A percentile compares a stretch with the other conserved stretches of the same genome.
These are phyloP conservation scores for Nymphaea colorata DNA, from an alignment of 164 flowering plant genomes.

Conservation along the genomic window DNA sequence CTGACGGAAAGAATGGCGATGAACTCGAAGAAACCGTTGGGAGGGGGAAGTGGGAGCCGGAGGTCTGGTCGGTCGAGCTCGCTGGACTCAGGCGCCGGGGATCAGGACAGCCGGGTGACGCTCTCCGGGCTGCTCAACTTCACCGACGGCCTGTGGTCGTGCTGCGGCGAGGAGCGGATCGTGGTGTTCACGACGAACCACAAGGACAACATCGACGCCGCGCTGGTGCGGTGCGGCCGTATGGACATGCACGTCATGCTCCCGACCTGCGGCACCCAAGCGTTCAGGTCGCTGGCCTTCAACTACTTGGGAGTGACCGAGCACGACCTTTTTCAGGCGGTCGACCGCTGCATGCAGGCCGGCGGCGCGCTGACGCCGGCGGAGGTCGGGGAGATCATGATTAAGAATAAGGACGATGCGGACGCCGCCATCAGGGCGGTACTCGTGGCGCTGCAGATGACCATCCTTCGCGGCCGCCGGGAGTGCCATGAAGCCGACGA, in stretches of 20 bases:
- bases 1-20: constrained; percentile 3
- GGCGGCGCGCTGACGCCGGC: constrained; percentile 52
- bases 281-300: constrained; percentile 28
- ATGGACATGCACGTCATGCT: constrained; percentile 58
- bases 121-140: constrained; percentile 52
- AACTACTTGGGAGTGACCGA: constrained; percentile 31
- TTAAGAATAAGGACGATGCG: constrained; percentile 30
- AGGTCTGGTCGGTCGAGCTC: background rate
- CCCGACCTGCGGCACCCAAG: constrained; percentile 31
- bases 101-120: constrained; percentile 31
- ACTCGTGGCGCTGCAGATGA: constrained; percentile 31
- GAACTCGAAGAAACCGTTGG: background rate
- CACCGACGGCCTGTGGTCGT: constrained; percentile 67
- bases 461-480: constrained; percentile 11
- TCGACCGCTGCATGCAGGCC: constrained; percentile 34
- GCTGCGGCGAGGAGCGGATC: constrained; percentile 63
- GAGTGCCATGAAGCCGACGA: constrained; percentile 4
- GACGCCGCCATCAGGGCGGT: constrained; percentile 44
- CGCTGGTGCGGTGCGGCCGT: constrained; percentile 45
- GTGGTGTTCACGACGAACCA: constrained; percentile 65
- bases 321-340: constrained; percentile 30
- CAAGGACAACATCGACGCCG: constrained; percentile 46
- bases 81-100: background rate
- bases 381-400: constrained; percentile 42
- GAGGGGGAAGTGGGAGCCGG: background rate